Percentiles rank a stretch among this genome's conserved stretches.
Evolutionary conservation across 176 grass and related monocot genomes (phyloP).

Genomic region (Themeda triandra): DNA sequence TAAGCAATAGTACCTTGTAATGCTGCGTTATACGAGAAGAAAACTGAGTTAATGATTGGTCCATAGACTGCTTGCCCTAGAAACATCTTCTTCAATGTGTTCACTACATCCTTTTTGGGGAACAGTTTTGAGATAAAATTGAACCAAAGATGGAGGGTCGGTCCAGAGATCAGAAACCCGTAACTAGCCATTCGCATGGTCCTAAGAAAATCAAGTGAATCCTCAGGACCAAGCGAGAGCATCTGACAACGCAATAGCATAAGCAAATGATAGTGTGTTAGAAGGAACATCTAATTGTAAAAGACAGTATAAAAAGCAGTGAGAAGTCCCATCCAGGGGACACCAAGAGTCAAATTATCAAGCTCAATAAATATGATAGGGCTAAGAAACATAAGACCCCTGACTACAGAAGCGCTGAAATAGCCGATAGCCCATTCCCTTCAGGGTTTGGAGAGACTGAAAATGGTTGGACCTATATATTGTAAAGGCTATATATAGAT

Average conservation of each 20-base stretch:
- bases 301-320: neutral
- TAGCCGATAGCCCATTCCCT: neutral
- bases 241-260: constrained; percentile 55
- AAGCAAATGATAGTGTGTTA: constrained; percentile 28
- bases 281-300: neutral
- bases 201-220: constrained; percentile 59
- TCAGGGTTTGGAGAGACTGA: neutral
- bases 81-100: constrained; percentile 94
- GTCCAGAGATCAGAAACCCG: constrained; percentile 73
- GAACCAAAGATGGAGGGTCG: constrained; percentile 85
- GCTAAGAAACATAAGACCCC: neutral
- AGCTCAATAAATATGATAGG: neutral
- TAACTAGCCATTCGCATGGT: constrained; percentile 88
- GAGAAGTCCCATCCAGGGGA: neutral
- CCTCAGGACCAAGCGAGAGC: constrained; percentile 47
- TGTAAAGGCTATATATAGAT: neutral
- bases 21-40: constrained; percentile 90
- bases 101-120: constrained; percentile 77
- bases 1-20: constrained; percentile 70
- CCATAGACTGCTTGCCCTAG: constrained; percentile 91
- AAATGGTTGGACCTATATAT: neutral
- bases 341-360: neutral
- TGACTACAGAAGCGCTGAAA: neutral
- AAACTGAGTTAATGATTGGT: constrained; percentile 81
- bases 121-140: constrained; percentile 86